Evolutionary conservation across 495 filamentous ascomycete genomes (phyloP), one percentile per base, ranked within the genome.

Genomic region (Penicillium fimorum): DNA sequence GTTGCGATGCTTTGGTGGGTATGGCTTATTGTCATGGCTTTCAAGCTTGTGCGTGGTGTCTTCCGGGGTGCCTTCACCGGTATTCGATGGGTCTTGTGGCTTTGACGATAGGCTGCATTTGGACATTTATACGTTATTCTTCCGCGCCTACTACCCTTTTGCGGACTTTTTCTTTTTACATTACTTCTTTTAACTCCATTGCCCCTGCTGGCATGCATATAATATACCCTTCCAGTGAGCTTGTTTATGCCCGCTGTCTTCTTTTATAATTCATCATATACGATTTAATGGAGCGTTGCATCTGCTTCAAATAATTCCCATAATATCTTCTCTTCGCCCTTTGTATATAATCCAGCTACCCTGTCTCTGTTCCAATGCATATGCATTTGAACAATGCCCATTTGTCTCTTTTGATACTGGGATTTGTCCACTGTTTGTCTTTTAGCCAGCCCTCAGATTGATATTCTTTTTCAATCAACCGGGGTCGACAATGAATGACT

Each of bases 1-100:
- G 84, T 93, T 32, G 88, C 84, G 15, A 79, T 89, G 53, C 84
- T 93, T 79, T 93, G 89, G 89, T 88, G 86, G 69, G 86, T 90
- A 10, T 93, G 89, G 89, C 77, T 90, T 50, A 74, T 91, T 44
- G 89, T 92, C 17, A 85, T 90, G 78, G 77, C 85, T 12, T 76
- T 85, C 49, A 78, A 87, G 54, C 55, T 90, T 20, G 60, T 87
- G 1, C 73, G 85, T 29, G 84, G 85, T 17, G 59, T 84, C 12
- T 77, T 86, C 27, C 78, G 77, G 38, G 87, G 83, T 4, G 63
- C 82, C 8, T 68, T 85, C 4, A 73, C 80, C 27, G 79, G 78
- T 41, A 71, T 87, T 13, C 72, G 80, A 62, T 96, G 92, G 92
- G 71, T 95, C 64, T 70, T 96, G 52, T 95, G 89, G 89, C 66